Percentiles rank a stretch among this genome's conserved stretches.
Evolutionary conservation across 75 land plant genomes (phyloP).

Genomic region (Picea sitchensis): DNA sequence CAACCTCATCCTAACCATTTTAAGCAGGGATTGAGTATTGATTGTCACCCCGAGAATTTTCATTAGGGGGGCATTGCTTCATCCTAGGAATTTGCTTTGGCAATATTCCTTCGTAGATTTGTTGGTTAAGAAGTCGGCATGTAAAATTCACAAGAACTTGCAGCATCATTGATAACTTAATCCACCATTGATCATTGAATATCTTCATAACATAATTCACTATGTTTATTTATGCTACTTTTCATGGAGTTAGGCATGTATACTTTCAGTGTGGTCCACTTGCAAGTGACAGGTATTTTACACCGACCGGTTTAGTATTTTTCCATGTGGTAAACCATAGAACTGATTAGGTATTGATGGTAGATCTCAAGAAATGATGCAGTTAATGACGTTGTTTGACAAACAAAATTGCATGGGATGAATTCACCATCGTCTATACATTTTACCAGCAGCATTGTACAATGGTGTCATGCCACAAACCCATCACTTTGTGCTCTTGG

Average conservation of each 20-base stretch:
- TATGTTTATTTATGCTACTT: background rate
- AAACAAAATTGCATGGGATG: background rate
- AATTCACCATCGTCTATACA: background rate
- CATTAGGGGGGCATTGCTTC: background rate
- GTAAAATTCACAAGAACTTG: background rate
- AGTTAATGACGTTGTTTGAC: background rate
- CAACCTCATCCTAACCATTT: background rate
- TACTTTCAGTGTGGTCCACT: background rate
- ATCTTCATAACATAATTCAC: background rate
- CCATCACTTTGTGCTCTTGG: background rate
- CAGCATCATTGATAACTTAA: background rate
- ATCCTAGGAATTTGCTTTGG: background rate
- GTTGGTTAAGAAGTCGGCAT: conserved; percentile 1
- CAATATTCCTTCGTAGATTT: background rate
- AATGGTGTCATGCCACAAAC: background rate
- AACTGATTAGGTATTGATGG: background rate
- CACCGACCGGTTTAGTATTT: too few relatives aligned
- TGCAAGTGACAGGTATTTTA: too few relatives aligned
- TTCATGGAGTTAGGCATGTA: background rate
- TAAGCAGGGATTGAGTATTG: background rate
- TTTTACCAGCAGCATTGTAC: background rate
- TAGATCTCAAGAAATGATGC: background rate
- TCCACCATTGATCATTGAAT: background rate
- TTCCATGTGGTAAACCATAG: background rate
- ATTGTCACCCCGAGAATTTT: background rate